A percentile compares a stretch with the other conserved stretches of the same genome.
phyloP scores from a whole-genome alignment of 1,284 basidiomycete species.

The Microbotryomycetes sp. region DNA sequence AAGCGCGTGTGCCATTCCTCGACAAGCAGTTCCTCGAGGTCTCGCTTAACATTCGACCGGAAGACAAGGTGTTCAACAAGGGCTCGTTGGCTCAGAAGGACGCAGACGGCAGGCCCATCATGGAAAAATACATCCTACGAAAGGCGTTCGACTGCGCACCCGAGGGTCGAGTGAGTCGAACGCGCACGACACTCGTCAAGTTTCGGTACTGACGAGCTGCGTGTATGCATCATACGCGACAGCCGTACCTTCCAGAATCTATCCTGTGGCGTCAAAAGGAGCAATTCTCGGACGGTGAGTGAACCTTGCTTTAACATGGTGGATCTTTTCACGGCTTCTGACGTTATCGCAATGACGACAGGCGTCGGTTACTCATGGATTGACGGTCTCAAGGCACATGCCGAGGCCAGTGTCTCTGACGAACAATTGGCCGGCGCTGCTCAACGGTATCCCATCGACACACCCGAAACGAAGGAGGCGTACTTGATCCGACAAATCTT shows the following conservation, averaged over 20 bases:
- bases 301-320: not conserved
- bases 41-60: conserved; percentile 82
- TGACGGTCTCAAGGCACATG: conserved; percentile 94
- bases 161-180: conserved; percentile 63
- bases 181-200: no score
- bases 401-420: conserved; percentile 67
- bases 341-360: not conserved
- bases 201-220: not conserved
- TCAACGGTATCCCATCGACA: conserved; percentile 70
- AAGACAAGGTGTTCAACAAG: conserved; percentile 86
- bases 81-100: conserved; percentile 68
- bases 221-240: no score
- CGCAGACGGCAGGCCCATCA: conserved; percentile 73
- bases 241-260: conserved; percentile 80
- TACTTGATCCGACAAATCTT: conserved; percentile 93
- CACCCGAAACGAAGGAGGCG: conserved; percentile 95
- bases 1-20: conserved; percentile 97
- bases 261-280: conserved; percentile 99
- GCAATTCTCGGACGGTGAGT: conserved; percentile 87
- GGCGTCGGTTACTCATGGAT: conserved; percentile 98
- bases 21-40: conserved; percentile 95
- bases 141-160: conserved; percentile 88
- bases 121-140: conserved; percentile 98
- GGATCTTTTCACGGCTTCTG: not conserved
- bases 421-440: conserved; percentile 67